Evolutionary conservation across 1,139 yeast genomes (phyloP).

Genomic region (Nakaseomyces glabratus): DNA sequence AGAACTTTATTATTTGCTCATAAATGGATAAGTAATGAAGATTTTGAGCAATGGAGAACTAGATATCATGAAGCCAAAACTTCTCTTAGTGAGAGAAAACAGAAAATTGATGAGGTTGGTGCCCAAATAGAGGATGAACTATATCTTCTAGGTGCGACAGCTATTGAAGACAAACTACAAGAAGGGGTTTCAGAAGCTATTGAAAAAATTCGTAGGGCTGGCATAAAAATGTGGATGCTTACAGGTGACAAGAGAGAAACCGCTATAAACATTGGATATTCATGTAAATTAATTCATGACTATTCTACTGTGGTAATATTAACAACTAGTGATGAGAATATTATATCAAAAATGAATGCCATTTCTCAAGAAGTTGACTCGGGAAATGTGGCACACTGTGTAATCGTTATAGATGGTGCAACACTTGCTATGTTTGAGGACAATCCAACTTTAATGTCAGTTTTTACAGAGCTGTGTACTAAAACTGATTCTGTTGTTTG

Average conservation of each 20-base stretch:
- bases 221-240: constrained; percentile 93
- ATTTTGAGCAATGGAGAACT: constrained; percentile 57
- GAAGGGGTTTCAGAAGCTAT: constrained; percentile 93
- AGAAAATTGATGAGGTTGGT: constrained; percentile 64
- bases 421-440: constrained; percentile 65
- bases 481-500: constrained; percentile 86
- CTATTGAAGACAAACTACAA: constrained; percentile 93
- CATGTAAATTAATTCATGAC: constrained; percentile 87
- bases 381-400: constrained; percentile 84
- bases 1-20: constrained; percentile 81
- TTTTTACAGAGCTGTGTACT: constrained; percentile 76
- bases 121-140: constrained; percentile 57
- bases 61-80: constrained; percentile 71
- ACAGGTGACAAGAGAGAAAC: constrained; percentile 98
- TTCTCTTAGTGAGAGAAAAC: constrained; percentile 57
- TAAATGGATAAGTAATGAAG: constrained; percentile 54
- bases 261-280: constrained; percentile 92
- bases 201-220: constrained; percentile 85
- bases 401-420: constrained; percentile 85
- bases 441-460: constrained; percentile 60
- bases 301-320: constrained; percentile 81
- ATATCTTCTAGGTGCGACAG: constrained; percentile 81
- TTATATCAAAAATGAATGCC: constrained; percentile 38
- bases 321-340: constrained; percentile 48
- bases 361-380: constrained; percentile 39